Evolutionary conservation across 495 filamentous ascomycete species (phyloP).

Genomic region (Barbatosphaeria neglecta): DNA sequence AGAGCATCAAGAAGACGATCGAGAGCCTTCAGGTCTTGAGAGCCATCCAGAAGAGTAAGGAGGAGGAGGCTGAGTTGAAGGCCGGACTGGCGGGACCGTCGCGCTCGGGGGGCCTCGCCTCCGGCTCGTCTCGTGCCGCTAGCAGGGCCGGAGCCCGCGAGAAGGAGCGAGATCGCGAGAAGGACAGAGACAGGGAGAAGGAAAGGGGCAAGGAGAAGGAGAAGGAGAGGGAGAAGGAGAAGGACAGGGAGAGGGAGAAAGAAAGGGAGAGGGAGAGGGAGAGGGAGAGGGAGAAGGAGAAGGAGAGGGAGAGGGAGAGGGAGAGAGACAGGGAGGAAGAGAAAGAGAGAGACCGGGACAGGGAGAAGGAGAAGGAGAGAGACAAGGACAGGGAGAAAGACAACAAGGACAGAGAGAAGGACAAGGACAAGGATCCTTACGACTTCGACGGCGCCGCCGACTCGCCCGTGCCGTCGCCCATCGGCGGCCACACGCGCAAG

Average conservation of each 20-base stretch:
- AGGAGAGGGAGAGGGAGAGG: slow-evolving; percentile 5
- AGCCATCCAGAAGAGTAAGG: slow-evolving; percentile 41
- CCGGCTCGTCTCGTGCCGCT: slow-evolving; percentile 11
- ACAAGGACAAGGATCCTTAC: slow-evolving; percentile 50
- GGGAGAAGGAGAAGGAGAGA: neutral
- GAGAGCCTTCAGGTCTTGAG: slow-evolving; percentile 34
- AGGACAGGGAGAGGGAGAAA: slow-evolving; percentile 1
- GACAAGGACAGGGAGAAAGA: slow-evolving; percentile 1
- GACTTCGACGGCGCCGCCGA: slow-evolving; percentile 62
- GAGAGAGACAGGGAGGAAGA: slow-evolving; percentile 3
- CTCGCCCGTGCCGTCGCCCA: slow-evolving; percentile 56
- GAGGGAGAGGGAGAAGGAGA: neutral
- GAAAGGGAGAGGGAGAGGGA: neutral
- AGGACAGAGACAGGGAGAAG: slow-evolving; percentile 11
- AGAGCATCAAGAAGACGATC: slow-evolving; percentile 23
- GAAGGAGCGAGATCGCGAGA: slow-evolving; percentile 11
- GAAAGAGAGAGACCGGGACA: neutral
- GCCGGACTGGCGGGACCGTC: slow-evolving; percentile 13
- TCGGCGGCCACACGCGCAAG: slow-evolving; percentile 28
- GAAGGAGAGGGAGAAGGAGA: slow-evolving; percentile 7
- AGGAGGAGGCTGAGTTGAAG: slow-evolving; percentile 47
- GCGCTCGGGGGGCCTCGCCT: slow-evolving; percentile 12
- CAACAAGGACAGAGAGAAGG: slow-evolving; percentile 8
- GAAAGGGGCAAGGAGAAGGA: slow-evolving; percentile 7
- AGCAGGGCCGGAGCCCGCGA: slow-evolving; percentile 15